Conservation (phyloP, 352 stramenopile genomes). For the Aphanomyces invadans region DNA sequence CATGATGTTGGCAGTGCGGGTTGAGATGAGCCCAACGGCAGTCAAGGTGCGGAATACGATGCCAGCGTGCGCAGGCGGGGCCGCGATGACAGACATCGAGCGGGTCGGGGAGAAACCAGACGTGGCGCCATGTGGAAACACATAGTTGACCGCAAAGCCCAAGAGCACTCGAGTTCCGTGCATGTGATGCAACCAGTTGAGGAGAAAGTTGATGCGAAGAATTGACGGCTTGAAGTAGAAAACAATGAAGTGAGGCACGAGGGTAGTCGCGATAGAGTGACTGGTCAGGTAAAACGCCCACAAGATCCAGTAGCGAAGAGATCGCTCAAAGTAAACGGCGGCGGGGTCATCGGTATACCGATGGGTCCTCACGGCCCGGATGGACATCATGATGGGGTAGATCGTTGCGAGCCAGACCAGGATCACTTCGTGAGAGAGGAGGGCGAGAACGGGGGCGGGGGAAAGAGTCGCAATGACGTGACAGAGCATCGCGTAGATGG, state of each 20-base stretch:
- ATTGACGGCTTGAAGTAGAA: constrained; percentile 44
- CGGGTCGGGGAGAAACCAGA: constrained; percentile 33
- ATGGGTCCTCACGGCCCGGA: constrained; percentile 37
- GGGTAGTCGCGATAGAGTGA: constrained; percentile 43
- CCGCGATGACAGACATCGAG: constrained; percentile 34
- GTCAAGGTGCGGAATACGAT: constrained; percentile 63
- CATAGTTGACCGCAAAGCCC: constrained; percentile 47
- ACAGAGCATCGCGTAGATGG: constrained; percentile 47
- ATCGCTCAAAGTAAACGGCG: constrained; percentile 37
- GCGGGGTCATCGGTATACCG: constrained; percentile 18
- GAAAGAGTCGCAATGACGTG: constrained; percentile 55
- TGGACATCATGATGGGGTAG: constrained; percentile 60
- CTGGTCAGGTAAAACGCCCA: constrained; percentile 45
- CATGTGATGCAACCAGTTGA: constrained; percentile 78
- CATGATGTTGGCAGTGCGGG: constrained; percentile 54
- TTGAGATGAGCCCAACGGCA: constrained; percentile 52
- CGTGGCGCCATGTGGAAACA: constrained; percentile 46
- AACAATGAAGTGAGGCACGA: constrained; percentile 54
- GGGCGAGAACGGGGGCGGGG: constrained; percentile 35
- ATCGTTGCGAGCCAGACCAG: constrained; percentile 49
- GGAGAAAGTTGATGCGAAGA: constrained; percentile 56
- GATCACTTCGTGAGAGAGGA: constrained; percentile 53
- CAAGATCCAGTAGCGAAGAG: constrained; percentile 78
- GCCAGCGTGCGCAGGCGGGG: constrained; percentile 40
- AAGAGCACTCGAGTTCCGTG: constrained; percentile 67